Conservation (phyloP, 2,329 filamentous ascomycete genomes). For the Cercospora sp. region DNA sequence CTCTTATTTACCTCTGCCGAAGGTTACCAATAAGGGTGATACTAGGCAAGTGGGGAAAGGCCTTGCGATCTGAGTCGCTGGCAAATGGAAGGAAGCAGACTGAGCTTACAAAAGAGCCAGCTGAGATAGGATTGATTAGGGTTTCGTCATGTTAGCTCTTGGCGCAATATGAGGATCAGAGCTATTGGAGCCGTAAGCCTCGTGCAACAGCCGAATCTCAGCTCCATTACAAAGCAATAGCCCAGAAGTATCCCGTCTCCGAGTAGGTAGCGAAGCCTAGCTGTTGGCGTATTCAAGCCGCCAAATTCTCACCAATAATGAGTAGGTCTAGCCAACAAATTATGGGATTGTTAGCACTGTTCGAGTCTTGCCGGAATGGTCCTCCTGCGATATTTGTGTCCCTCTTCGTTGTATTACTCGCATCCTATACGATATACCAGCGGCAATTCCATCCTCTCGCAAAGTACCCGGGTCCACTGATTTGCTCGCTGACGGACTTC, state of each 20-base stretch:
- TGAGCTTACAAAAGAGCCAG: background rate
- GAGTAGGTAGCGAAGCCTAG: background rate
- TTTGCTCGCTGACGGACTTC: slow-evolving; percentile 13
- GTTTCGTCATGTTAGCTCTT: background rate
- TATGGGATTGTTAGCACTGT: background rate
- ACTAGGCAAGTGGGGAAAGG: background rate
- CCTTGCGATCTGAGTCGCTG: no score
- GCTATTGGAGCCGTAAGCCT: background rate
- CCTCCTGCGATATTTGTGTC: background rate
- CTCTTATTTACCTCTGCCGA: background rate
- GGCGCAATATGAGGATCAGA: no score
- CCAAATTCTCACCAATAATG: no score
- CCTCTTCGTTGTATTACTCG: background rate
- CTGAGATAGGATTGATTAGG: background rate
- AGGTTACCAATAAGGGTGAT: no score
- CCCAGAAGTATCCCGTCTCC: background rate
- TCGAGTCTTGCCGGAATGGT: background rate
- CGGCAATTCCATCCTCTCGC: slow-evolving; percentile 35
- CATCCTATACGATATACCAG: background rate
- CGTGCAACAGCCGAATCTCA: background rate
- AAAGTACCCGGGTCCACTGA: slow-evolving; percentile 44
- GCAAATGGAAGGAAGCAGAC: background rate
- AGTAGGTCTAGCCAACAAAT: no score
- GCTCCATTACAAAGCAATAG: background rate
- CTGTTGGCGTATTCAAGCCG: no score